Conservation (phyloP, 257 asterid species). For the Eucommia ulmoides region DNA sequence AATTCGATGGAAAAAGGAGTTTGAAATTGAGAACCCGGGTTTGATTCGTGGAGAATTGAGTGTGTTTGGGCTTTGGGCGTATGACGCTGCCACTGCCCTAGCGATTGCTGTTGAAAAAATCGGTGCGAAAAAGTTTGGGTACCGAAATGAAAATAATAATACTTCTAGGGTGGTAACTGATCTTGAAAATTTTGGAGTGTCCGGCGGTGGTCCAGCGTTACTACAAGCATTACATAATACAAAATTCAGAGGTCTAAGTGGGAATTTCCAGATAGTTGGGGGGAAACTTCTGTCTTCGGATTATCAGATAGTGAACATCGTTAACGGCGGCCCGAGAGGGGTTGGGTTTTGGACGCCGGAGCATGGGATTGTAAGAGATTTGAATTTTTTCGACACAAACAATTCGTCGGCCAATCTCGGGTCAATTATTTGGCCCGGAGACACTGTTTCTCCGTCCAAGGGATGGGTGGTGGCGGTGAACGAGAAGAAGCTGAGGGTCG, state of each 20-base stretch:
- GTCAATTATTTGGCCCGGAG: slow-evolving; percentile 14
- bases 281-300: slow-evolving; percentile 17
- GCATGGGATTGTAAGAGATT: slow-evolving; percentile 12
- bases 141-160: neutral
- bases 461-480: slow-evolving; percentile 12
- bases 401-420: neutral
- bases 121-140: neutral
- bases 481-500: slow-evolving; percentile 7
- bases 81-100: slow-evolving; percentile 7
- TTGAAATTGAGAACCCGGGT: neutral
- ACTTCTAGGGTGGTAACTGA: slow-evolving; percentile 14
- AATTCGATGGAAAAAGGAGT: neutral
- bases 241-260: slow-evolving; percentile 16
- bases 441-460: slow-evolving; percentile 4
- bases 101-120: slow-evolving; percentile 9
- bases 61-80: slow-evolving; percentile 6
- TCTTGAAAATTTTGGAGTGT: slow-evolving; percentile 30
- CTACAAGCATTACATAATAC: slow-evolving; percentile 12
- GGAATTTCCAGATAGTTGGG: slow-evolving; percentile 9
- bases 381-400: too few species aligned
- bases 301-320: slow-evolving; percentile 16
- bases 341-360: slow-evolving; percentile 22
- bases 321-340: slow-evolving; percentile 4
- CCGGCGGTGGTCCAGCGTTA: slow-evolving; percentile 24
- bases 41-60: neutral